phyloP scores from a whole-genome alignment of 2,329 filamentous ascomycete species.

The Fusarium zealandicum region DNA sequence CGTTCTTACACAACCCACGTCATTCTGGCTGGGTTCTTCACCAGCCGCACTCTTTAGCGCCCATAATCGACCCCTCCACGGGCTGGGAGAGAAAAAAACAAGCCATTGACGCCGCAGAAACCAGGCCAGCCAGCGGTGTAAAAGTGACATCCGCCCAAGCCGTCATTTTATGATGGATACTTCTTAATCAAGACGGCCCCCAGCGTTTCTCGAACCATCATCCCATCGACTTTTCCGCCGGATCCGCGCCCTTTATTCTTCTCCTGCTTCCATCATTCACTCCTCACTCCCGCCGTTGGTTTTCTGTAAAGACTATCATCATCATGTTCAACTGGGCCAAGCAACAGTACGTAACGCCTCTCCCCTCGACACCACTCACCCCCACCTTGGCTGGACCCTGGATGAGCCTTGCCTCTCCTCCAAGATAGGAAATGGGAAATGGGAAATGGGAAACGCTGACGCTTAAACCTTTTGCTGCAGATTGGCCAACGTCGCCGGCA shows the following conservation, averaged over 20 bases:
- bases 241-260: not conserved
- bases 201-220: slow-evolving; percentile 37
- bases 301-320: slow-evolving; percentile 21
- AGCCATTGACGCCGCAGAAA: slow-evolving; percentile 20
- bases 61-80: slow-evolving; percentile 27
- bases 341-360: slow-evolving; percentile 71
- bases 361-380: slow-evolving; percentile 9
- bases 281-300: slow-evolving; percentile 2
- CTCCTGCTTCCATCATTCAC: not conserved
- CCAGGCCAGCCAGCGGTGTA: slow-evolving; percentile 28
- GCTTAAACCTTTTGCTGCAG: slow-evolving; percentile 47
- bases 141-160: slow-evolving; percentile 26
- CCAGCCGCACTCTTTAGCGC: slow-evolving; percentile 20
- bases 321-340: slow-evolving; percentile 95
- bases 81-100: slow-evolving; percentile 5
- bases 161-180: slow-evolving; percentile 1
- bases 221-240: slow-evolving; percentile 20
- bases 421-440: slow-evolving; percentile 16
- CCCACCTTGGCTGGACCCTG: slow-evolving; percentile 18
- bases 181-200: slow-evolving; percentile 31
- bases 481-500: slow-evolving; percentile 85
- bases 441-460: slow-evolving; percentile 26
- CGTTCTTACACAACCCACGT: slow-evolving; percentile 29
- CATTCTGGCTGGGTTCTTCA: slow-evolving; percentile 23
- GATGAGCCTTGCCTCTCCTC: not conserved